Base-by-base conservation (phyloP, 495 filamentous ascomycete species). In the Cudoniella acicularis region DNA sequence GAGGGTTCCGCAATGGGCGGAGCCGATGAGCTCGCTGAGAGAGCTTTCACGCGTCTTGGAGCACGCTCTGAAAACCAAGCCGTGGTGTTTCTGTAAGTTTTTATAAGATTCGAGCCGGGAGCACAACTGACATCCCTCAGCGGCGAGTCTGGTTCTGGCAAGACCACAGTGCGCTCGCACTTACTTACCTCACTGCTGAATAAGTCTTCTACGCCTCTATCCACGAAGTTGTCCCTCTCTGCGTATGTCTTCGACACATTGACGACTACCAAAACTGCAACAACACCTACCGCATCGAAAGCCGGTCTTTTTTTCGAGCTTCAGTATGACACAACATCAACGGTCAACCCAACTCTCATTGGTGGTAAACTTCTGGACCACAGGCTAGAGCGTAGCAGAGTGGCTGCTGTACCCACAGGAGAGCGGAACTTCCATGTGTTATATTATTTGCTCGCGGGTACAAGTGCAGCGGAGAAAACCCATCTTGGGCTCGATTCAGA, bases 221-320 rank as follows among this genome's bases (percentile, higher is more conserved):
- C 93, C 1, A 87, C 85, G 56, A 98, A 96, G 70, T 78, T 97
- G 21, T 96, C 92, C 2, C 89, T 93, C 36, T 93, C 94, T 30
- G 86, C 91, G 11, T 98, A 96, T 69, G 82, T 97, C 22, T 97
- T 98, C 70, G 94, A 98, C 70, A 87, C 91, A 6, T 80, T 98
- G 42, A 98, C 94, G 2, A 96, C 94, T 6, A 98, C 93, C n/a
- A 98, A 98, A 76, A 96, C 92, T 17, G 81, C 90, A 18, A 96
- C 92, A 4, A 96, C 92, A 0, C 92, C 92, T 1, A 96, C 90
- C 4, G 94, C 94, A 22, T 97, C 93, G 13, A 97, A 96, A 71
- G 87, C 94, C 4, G 94, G 94, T 57, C 82, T 98, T 13, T 96
- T 96, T 66, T 89, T 91, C 70, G 94, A 98, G 65, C 77, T 98